Evolutionary conservation across 169 alveolate species (phyloP), one percentile per base, ranked within the genome.

Genomic region (Amoebophrya sp.): DNA sequence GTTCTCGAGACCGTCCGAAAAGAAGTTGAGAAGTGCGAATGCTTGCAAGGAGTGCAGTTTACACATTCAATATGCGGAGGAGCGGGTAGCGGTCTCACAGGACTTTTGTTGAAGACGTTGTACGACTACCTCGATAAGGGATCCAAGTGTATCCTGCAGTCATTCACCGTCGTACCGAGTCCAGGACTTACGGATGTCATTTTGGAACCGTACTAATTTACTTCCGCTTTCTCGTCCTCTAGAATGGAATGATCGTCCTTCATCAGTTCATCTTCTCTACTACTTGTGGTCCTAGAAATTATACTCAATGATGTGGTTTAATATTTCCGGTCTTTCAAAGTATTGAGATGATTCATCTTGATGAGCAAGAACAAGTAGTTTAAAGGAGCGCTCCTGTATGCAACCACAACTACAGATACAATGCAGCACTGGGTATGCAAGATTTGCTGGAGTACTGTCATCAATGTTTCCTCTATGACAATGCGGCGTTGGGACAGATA

Each of bases 21-120:
- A n/a, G n/a, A 53, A 78, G 92, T 41, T 89, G 92, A 90, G 92
- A 36, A 41, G 38, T 54, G 89, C 65, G 92, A 90, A 38, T 90
- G 89, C 36, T 55, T 53, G 24, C 92, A 90, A 34, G 92, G 89
- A 26, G 89, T 55, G 0, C 92, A 90, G 89, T 54, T 90, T 38
- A 18, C 41, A 2, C 92, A 90, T 38, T 53, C 89, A 6, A 18
- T 90, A 18, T 39, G 78, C 33, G 92, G 92, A 0, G 92, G 92
- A 0, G 41, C 92, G n/a, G 92, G 92, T 0, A 14, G 41, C 41
- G 92, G 92, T 0, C 53, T 90, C 1, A 41, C 89, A 41, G 77
- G 92, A 33, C 89, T 90, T 34, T 23, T 65, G 23, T 40, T 90
- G 89, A 55, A 90, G 53, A 36, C 92, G 24, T 26, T 90, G 29